These are phyloP conservation scores for Cichorium intybus DNA, from an alignment of 140 eudicot genomes.

Conservation along the genomic window DNA sequence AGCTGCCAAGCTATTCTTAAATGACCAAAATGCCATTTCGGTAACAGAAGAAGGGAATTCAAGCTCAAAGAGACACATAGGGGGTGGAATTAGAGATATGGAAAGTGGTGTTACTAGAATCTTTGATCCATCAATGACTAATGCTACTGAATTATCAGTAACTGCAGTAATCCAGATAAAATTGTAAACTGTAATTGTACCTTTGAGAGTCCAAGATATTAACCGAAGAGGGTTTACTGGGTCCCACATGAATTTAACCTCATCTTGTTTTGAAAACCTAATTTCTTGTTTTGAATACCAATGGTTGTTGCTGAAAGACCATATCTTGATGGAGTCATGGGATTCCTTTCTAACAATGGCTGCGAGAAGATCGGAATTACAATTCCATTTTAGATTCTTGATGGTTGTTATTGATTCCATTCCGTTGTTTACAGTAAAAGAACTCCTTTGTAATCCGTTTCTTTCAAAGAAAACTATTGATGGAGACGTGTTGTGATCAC, in stretches of 20 bases:
- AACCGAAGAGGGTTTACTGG: constrained; percentile 64
- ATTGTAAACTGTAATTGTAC: constrained; percentile 43
- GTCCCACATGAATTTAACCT: constrained; percentile 75
- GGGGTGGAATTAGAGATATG: constrained; percentile 73
- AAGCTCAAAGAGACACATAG: constrained; percentile 70
- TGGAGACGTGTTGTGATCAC: constrained; percentile 52
- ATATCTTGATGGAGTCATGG: constrained; percentile 66
- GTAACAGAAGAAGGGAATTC: constrained; percentile 66
- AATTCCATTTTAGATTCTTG: constrained; percentile 75
- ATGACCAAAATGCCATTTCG: constrained; percentile 60
- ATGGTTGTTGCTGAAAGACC: constrained; percentile 86
- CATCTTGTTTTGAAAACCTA: constrained; percentile 52
- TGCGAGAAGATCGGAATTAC: constrained; percentile 85
- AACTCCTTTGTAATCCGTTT: constrained; percentile 88
- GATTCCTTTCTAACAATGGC: constrained; percentile 64
- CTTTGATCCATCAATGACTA: constrained; percentile 83
- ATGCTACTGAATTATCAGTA: constrained; percentile 68
- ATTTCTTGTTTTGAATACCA: constrained; percentile 96
- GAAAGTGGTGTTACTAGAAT: constrained; percentile 81
- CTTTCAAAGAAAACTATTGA: constrained; percentile 66
- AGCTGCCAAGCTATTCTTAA: constrained; percentile 63
- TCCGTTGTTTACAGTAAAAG: constrained; percentile 56
- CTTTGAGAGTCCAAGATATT: constrained; percentile 73
- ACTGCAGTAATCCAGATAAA: constrained; percentile 86
- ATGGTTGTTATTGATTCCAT: constrained; percentile 24